These are phyloP conservation scores for Phialophora expanda DNA, from an alignment of 2,329 filamentous ascomycete species.

Conservation along the genomic window DNA sequence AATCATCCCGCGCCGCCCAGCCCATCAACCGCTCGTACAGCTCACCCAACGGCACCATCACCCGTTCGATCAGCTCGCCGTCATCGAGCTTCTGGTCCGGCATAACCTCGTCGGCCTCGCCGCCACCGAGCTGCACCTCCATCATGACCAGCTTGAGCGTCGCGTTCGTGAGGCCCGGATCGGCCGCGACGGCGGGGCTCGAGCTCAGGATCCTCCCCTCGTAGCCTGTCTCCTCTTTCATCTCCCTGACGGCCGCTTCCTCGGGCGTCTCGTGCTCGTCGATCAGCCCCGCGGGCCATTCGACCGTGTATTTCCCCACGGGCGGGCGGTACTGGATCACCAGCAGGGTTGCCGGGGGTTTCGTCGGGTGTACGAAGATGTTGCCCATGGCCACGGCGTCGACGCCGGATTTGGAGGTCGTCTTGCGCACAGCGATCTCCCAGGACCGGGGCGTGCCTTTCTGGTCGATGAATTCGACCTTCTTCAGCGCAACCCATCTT, in stretches of 20 bases:
- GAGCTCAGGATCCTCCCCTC: slow-evolving; percentile 60
- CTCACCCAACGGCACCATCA: slow-evolving; percentile 62
- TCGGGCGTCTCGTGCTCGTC: slow-evolving; percentile 62
- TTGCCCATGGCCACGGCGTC: slow-evolving; percentile 65
- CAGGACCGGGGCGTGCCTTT: slow-evolving; percentile 32
- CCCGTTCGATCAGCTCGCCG: slow-evolving; percentile 66
- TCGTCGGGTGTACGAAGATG: slow-evolving; percentile 56
- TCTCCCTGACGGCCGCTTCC: slow-evolving; percentile 62
- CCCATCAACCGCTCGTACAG: slow-evolving; percentile 58
- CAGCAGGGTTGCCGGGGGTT: slow-evolving; percentile 55
- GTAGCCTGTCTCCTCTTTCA: slow-evolving; percentile 68
- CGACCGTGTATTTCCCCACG: slow-evolving; percentile 62
- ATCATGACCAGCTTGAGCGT: slow-evolving; percentile 68
- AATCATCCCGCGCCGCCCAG: slow-evolving; percentile 30
- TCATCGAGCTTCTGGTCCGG: slow-evolving; percentile 66
- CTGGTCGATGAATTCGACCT: slow-evolving; percentile 41
- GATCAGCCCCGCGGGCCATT: slow-evolving; percentile 66
- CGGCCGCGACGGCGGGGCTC: slow-evolving; percentile 71
- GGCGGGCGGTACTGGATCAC: slow-evolving; percentile 64
- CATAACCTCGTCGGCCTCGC: slow-evolving; percentile 52
- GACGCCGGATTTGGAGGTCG: slow-evolving; percentile 61
- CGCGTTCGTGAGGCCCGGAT: slow-evolving; percentile 65
- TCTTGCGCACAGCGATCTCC: slow-evolving; percentile 48
- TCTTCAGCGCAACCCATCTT: slow-evolving; percentile 49
- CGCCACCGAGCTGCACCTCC: slow-evolving; percentile 59